phyloP scores from a whole-genome alignment of 257 asterid species.

The Mitragyna speciosa region DNA sequence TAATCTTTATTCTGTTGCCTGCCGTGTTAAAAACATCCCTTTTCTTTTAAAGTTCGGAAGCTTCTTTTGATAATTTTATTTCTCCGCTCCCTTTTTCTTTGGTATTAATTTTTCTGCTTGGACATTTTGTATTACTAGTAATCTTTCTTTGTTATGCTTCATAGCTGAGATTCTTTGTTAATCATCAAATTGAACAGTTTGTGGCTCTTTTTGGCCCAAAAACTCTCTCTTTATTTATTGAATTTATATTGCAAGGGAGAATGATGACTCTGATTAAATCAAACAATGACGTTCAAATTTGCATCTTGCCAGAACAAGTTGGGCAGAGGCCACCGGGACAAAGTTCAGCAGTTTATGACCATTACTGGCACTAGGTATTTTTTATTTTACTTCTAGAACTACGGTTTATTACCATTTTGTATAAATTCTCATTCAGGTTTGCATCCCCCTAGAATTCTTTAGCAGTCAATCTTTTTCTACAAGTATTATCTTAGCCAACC shows the following conservation, averaged over 20 bases:
- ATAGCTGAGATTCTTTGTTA: not conserved
- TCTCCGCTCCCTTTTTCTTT: not conserved
- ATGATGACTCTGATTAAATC: not conserved
- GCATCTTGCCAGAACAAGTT: conserved; percentile 66
- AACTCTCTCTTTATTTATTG: not conserved
- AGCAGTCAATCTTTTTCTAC: not conserved
- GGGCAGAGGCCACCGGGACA: conserved; percentile 94
- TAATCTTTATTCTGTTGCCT: not conserved
- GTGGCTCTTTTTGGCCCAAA: not conserved
- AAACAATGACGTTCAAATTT: conserved; percentile 10
- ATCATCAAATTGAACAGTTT: not conserved
- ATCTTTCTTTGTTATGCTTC: not conserved
- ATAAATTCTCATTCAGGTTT: not conserved
- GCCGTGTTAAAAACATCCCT: not conserved
- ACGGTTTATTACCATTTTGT: not conserved
- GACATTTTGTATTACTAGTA: too few relatives aligned
- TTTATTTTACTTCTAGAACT: not conserved
- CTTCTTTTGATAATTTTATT: not conserved
- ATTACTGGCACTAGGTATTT: conserved; percentile 88
- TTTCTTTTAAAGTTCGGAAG: not conserved
- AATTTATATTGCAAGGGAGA: not conserved
- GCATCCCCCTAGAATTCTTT: not conserved
- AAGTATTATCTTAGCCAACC: not conserved
- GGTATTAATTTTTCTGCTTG: too few relatives aligned
- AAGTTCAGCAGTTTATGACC: conserved; percentile 87